A percentile compares a stretch with the other conserved stretches of the same genome.
These are phyloP conservation scores for Colletotrichum incanum DNA, from an alignment of 2,329 filamentous ascomycete genomes.

Conservation along the genomic window DNA sequence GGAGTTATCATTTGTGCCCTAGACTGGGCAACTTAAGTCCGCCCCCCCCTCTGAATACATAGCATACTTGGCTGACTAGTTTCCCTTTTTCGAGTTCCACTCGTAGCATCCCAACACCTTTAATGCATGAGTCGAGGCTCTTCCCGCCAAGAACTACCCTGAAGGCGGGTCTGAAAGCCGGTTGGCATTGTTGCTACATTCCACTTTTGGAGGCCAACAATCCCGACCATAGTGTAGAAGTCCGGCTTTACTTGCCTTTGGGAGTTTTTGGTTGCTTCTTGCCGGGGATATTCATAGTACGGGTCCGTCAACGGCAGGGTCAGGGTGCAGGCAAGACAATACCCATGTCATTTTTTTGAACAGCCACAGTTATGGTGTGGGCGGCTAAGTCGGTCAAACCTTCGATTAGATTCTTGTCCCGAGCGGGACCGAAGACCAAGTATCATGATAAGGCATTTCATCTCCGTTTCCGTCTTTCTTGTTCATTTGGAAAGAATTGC, in stretches of 20 bases:
- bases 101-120: conserved; percentile 3
- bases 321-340: conserved; percentile 5
- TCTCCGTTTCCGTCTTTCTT: too few relatives aligned
- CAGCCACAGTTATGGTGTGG: background rate
- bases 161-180: background rate
- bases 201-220: conserved; percentile 1
- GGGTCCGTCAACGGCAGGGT: conserved; percentile 7
- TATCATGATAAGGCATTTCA: too few relatives aligned
- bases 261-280: background rate
- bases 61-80: background rate
- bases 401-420: background rate
- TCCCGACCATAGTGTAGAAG: background rate
- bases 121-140: conserved; percentile 1
- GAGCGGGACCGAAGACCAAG: background rate
- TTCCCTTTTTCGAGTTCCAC: background rate
- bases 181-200: conserved; percentile 22
- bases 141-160: conserved; percentile 31
- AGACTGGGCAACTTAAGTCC: background rate
- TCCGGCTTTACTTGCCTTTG: background rate
- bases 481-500: too few relatives aligned
- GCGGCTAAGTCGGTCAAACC: background rate
- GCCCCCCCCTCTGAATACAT: background rate
- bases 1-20: background rate
- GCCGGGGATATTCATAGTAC: background rate
- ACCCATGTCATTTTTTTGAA: background rate